A percentile compares a stretch with the other conserved stretches of the same genome.
Evolutionary conservation across 1,284 basidiomycete genomes (phyloP).

Genomic region (Puccinia hordei): DNA sequence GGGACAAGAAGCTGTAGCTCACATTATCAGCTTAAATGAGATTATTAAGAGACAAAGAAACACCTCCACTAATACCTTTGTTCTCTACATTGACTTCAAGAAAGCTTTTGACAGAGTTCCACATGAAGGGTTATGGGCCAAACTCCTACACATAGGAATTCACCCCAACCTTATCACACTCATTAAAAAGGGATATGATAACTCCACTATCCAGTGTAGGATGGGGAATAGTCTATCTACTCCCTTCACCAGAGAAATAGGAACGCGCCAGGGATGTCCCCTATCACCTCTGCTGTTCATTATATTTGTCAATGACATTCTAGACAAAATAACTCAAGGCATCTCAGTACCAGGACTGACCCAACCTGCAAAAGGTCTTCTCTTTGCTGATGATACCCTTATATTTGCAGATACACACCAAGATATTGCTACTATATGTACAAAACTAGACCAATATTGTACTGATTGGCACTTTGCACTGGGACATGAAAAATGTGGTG

Average conservation of each 20-base stretch:
- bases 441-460: not conserved
- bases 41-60: not conserved
- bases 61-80: not conserved
- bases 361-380: not conserved
- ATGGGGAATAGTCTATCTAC: too few species aligned
- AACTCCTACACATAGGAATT: not conserved
- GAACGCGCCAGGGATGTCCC: not conserved
- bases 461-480: constrained; percentile 22
- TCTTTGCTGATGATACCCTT: constrained; percentile 38
- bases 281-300: constrained; percentile 22
- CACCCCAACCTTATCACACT: not conserved
- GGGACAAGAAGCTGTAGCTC: constrained; percentile 13
- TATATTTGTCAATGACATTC: constrained; percentile 36
- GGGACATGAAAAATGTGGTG: constrained; percentile 24
- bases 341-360: not conserved
- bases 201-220: too few species aligned
- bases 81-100: constrained; percentile 30
- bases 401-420: not conserved
- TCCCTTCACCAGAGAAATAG: not conserved
- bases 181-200: constrained; percentile 9
- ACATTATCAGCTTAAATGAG: constrained; percentile 1
- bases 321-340: not conserved
- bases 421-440: not conserved
- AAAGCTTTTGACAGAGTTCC: constrained; percentile 39
- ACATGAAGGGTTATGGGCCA: constrained; percentile 33